Evolutionary conservation across 2,329 filamentous ascomycete genomes (phyloP).

Genomic region (Rugonectria rugulosa): DNA sequence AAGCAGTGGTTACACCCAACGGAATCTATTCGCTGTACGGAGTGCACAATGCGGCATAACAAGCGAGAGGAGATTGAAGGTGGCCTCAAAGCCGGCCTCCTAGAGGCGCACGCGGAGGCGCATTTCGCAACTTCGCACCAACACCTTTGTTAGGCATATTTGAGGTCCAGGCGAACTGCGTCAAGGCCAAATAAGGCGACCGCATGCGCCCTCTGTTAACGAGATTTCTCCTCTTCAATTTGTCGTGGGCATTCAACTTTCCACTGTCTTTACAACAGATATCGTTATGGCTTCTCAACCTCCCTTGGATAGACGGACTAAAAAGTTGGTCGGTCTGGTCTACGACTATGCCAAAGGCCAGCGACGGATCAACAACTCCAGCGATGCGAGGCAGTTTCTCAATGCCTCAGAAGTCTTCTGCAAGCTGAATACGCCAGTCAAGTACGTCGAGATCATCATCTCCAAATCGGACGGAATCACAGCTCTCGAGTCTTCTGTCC

Average conservation of each 20-base stretch:
- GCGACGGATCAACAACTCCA: constrained; percentile 18
- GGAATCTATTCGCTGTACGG: background rate
- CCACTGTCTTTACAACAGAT: background rate
- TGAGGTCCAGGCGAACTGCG: background rate
- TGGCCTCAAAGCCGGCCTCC: background rate
- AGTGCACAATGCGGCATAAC: too few species aligned
- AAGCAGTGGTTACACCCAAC: constrained; percentile 1
- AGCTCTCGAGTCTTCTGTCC: constrained; percentile 37
- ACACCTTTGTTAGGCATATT: background rate
- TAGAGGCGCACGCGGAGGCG: background rate
- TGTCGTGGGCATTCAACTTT: too few species aligned
- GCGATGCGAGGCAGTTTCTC: constrained; percentile 39
- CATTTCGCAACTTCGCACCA: constrained; percentile 1
- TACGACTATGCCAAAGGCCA: constrained; percentile 27
- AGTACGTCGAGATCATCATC: constrained; percentile 40
- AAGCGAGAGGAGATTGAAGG: background rate
- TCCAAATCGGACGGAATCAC: constrained; percentile 30
- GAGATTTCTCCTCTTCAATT: too few species aligned
- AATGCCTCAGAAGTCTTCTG: constrained; percentile 30
- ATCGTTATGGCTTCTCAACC: constrained; percentile 17
- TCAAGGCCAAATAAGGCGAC: too few species aligned
- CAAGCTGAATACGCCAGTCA: constrained; percentile 21
- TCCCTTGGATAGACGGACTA: constrained; percentile 15
- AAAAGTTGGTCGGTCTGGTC: constrained; percentile 29
- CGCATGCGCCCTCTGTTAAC: too few species aligned